phyloP scores from a whole-genome alignment of 2,329 filamentous ascomycete species.

The Penicillium sp. region DNA sequence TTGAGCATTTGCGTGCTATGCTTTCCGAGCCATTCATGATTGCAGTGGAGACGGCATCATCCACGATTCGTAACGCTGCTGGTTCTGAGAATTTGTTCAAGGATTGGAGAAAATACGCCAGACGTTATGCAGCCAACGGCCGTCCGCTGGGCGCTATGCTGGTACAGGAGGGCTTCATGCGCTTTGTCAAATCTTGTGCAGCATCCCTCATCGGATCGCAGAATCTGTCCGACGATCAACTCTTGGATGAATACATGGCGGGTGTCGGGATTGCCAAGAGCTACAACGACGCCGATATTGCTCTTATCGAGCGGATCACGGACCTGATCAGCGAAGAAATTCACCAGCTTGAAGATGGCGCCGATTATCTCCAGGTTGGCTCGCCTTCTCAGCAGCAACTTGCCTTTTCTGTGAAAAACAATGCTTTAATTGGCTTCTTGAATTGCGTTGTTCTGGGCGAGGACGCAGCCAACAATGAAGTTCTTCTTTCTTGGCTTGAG shows the following conservation, averaged over 20 bases:
- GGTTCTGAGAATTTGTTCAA: slow-evolving; percentile 64
- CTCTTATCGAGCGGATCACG: slow-evolving; percentile 59
- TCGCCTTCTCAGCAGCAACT: slow-evolving; percentile 83
- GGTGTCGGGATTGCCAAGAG: slow-evolving; percentile 50
- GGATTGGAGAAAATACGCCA: slow-evolving; percentile 85
- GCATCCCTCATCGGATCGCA: slow-evolving; percentile 66
- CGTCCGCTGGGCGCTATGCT: slow-evolving; percentile 88
- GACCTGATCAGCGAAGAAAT: slow-evolving; percentile 78
- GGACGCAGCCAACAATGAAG: slow-evolving; percentile 73
- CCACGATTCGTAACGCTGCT: slow-evolving; percentile 79
- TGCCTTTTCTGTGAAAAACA: slow-evolving; percentile 80
- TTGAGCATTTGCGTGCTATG: slow-evolving; percentile 68
- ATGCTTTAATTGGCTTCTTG: slow-evolving; percentile 76
- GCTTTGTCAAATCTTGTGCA: slow-evolving; percentile 74
- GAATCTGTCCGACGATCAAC: slow-evolving; percentile 59
- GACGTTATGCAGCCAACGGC: slow-evolving; percentile 75
- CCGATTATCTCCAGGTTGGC: slow-evolving; percentile 84
- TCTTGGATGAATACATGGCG: slow-evolving; percentile 72
- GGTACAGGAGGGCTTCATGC: slow-evolving; percentile 83
- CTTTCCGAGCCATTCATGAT: slow-evolving; percentile 83
- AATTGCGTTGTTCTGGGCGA: slow-evolving; percentile 83
- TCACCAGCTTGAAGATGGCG: slow-evolving; percentile 79
- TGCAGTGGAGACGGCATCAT: slow-evolving; percentile 83
- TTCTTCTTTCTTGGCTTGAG: slow-evolving; percentile 81
- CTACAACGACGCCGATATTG: slow-evolving; percentile 37